These are phyloP conservation scores for Gnaphalium uliginosum DNA, from an alignment of 129 eudicot genomes.

Conservation along the genomic window DNA sequence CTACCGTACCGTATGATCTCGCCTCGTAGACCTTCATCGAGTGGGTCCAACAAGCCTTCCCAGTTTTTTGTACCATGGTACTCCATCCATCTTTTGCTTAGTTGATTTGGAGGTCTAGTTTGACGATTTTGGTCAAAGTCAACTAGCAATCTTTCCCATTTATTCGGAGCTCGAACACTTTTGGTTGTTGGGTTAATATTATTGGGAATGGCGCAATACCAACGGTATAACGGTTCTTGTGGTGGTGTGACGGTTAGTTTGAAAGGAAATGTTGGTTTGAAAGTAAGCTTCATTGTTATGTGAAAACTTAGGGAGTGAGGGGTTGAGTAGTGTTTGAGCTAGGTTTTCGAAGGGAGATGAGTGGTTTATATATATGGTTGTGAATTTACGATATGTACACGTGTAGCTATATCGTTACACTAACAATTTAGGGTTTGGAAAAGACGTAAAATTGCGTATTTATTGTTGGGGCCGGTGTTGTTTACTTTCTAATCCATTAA, in stretches of 20 bases:
- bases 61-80: slow-evolving; percentile 70
- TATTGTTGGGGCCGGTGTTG: not conserved
- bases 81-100: slow-evolving; percentile 63
- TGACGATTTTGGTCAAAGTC: slow-evolving; percentile 6
- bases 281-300: slow-evolving; percentile 31
- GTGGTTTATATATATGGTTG: slow-evolving; percentile 12
- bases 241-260: slow-evolving; percentile 28
- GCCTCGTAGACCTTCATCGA: slow-evolving; percentile 58
- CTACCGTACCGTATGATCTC: slow-evolving; percentile 79
- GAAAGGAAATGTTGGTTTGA: slow-evolving; percentile 41
- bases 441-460: slow-evolving; percentile 7
- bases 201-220: slow-evolving; percentile 23
- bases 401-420: slow-evolving; percentile 16
- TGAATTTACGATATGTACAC: slow-evolving; percentile 12
- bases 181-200: slow-evolving; percentile 2
- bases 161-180: slow-evolving; percentile 26
- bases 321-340: slow-evolving; percentile 14
- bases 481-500: too few relatives aligned
- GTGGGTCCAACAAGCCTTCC: slow-evolving; percentile 89
- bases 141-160: slow-evolving; percentile 35
- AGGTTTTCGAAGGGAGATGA: slow-evolving; percentile 16
- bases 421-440: slow-evolving; percentile 15
- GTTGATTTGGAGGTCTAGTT: slow-evolving; percentile 1
- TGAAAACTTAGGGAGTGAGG: not conserved
- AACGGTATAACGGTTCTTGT: slow-evolving; percentile 21